Conservation (phyloP, 2,329 filamentous ascomycete species). For the Lithohypha guttulata region DNA sequence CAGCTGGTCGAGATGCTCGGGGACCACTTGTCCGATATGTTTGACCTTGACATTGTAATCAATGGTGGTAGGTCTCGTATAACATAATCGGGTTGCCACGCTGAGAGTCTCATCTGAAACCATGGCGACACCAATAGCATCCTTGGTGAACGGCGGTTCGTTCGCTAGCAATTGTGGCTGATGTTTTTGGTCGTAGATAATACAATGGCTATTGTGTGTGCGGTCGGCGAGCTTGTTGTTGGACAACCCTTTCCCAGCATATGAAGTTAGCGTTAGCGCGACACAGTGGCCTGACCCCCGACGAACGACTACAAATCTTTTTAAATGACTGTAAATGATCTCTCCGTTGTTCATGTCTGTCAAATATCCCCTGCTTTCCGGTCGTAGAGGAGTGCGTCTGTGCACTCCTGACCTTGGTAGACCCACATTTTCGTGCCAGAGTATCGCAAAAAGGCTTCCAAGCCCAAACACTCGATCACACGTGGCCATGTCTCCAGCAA, state of each 20-base stretch:
- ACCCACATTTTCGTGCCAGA: conserved; percentile 5
- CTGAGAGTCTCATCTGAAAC: neutral
- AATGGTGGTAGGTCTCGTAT: conserved; percentile 31
- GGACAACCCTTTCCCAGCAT: conserved; percentile 4
- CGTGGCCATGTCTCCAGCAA: too few species aligned
- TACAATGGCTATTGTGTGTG: conserved; percentile 7
- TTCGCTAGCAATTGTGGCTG: neutral
- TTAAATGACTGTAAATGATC: conserved; percentile 5
- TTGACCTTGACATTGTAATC: conserved; percentile 35
- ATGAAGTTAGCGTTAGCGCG: conserved; percentile 9
- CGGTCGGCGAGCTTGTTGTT: conserved; percentile 1
- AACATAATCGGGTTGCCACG: conserved; percentile 28
- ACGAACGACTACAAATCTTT: conserved; percentile 8
- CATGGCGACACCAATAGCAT: neutral
- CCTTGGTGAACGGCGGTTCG: conserved; percentile 8
- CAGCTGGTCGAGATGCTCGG: neutral
- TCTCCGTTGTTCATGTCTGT: neutral
- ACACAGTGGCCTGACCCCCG: conserved; percentile 10
- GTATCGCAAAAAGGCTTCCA: neutral
- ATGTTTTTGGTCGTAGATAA: conserved; percentile 3
- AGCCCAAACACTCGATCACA: neutral
- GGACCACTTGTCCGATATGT: conserved; percentile 25
- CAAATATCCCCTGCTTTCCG: neutral
- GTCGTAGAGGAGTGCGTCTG: neutral
- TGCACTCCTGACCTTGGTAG: neutral